A percentile compares a stretch with the other conserved stretches of the same genome.
Conservation (phyloP, 1,139 yeast species). For the Lodderomyces jiufengensis region DNA sequence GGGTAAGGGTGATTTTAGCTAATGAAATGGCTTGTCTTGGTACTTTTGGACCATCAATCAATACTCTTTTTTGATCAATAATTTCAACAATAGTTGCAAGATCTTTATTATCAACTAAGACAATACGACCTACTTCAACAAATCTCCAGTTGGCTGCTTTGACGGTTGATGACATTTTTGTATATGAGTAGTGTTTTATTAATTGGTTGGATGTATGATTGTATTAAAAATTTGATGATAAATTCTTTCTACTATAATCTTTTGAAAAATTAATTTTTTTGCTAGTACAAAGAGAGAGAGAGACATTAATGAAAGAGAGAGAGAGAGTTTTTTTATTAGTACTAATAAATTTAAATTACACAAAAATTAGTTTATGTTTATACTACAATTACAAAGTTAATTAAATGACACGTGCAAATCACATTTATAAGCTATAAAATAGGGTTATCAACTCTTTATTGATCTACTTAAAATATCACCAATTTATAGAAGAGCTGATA, state of each 20-base stretch:
- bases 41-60: slow-evolving; percentile 95
- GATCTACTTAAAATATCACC: too few relatives aligned
- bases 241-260: slow-evolving; percentile 2
- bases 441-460: too few relatives aligned
- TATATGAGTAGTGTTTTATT: too few relatives aligned
- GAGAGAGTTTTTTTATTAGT: too few relatives aligned
- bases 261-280: slow-evolving; percentile 8
- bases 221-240: slow-evolving; percentile 4
- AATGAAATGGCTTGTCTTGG: slow-evolving; percentile 90
- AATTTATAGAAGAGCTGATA: too few relatives aligned
- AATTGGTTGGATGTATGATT: slow-evolving; percentile 5
- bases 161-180: slow-evolving; percentile 58
- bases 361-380: too few relatives aligned
- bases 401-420: too few relatives aligned
- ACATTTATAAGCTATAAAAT: too few relatives aligned
- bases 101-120: slow-evolving; percentile 77
- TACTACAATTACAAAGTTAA: too few relatives aligned
- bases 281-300: too few relatives aligned
- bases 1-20: slow-evolving; percentile 89
- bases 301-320: neutral
- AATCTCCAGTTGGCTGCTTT: slow-evolving; percentile 98
- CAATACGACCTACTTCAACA: slow-evolving; percentile 99
- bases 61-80: slow-evolving; percentile 98
- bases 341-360: too few relatives aligned
- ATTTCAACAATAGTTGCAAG: slow-evolving; percentile 96